These are phyloP conservation scores for Epichloe hybrida DNA, from an alignment of 2,329 filamentous ascomycete species.

Conservation along the genomic window DNA sequence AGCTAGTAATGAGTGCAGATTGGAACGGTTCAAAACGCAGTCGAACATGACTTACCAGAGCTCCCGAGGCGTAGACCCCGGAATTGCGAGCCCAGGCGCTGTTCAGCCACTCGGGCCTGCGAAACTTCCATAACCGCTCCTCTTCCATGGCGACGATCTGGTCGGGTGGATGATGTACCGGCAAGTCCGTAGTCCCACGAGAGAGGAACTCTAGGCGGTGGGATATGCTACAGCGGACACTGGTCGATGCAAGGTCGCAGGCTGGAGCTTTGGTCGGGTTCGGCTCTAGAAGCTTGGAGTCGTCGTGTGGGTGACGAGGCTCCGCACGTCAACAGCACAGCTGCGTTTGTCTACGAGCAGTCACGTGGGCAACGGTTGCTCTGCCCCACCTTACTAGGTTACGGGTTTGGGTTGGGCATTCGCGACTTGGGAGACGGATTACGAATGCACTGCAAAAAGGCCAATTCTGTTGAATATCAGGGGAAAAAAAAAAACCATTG, in stretches of 20 bases:
- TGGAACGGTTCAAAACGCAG: too few relatives aligned
- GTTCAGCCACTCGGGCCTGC: conserved; percentile 53
- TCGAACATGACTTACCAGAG: conserved; percentile 35
- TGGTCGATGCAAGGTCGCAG: conserved; percentile 2
- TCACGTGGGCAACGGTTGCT: not conserved
- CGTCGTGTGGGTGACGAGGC: conserved; percentile 13
- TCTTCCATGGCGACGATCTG: conserved; percentile 36
- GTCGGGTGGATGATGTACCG: too few relatives aligned
- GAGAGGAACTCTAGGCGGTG: too few relatives aligned
- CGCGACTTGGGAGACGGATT: too few relatives aligned
- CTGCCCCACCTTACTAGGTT: too few relatives aligned
- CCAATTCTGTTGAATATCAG: too few relatives aligned
- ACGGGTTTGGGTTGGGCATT: too few relatives aligned
- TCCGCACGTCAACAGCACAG: not conserved
- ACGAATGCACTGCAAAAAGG: too few relatives aligned
- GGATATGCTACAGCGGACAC: not conserved
- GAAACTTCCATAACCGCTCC: conserved; percentile 54
- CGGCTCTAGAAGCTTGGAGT: not conserved
- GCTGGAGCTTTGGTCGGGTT: conserved; percentile 7
- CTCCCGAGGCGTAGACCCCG: conserved; percentile 49
- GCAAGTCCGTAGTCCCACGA: not conserved
- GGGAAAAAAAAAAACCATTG: fast-evolving
- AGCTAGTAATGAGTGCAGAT: not conserved
- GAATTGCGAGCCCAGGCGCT: conserved; percentile 49
- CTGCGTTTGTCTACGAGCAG: not conserved